Evolutionary conservation across 1,284 basidiomycete genomes (phyloP).

Genomic region (Inonotus obliquus): DNA sequence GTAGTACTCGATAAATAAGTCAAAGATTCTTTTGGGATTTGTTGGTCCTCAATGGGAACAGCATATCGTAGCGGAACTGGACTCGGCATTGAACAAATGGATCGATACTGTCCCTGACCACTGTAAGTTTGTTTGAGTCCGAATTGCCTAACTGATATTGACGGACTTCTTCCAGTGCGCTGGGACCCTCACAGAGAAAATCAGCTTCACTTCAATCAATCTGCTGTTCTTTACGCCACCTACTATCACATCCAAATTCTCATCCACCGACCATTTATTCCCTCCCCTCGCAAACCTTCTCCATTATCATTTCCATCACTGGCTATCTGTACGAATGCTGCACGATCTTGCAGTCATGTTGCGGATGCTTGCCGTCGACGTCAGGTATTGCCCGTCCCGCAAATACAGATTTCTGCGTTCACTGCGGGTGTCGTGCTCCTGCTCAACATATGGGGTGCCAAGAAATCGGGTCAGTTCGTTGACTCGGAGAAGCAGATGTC

Average conservation of each 20-base stretch:
- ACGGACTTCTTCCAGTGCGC: conserved; percentile 39
- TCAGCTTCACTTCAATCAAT: conserved; percentile 60
- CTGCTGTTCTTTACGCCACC: conserved; percentile 56
- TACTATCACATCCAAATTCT: conserved; percentile 77
- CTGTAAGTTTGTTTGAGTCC: conserved; percentile 34
- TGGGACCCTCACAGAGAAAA: conserved; percentile 72
- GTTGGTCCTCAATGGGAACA: conserved; percentile 63
- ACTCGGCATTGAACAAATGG: conserved; percentile 76
- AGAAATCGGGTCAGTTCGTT: conserved; percentile 47
- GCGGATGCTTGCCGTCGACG: conserved; percentile 49
- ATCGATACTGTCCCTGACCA: conserved; percentile 68
- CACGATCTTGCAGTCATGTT: conserved; percentile 73
- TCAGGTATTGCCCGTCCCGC: conserved; percentile 29
- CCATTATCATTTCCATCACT: conserved; percentile 64
- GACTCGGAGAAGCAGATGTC: conserved; percentile 60
- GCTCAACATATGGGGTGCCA: conserved; percentile 71
- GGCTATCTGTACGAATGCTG: conserved; percentile 82
- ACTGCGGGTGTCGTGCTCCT: conserved; percentile 65
- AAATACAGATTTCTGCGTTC: conserved; percentile 47
- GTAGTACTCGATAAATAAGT: conserved; percentile 72
- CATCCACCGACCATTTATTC: conserved; percentile 81
- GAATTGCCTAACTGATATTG: background rate
- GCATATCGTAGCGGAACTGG: conserved; percentile 68
- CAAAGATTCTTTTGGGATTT: conserved; percentile 52
- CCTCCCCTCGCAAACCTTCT: conserved; percentile 54